Conservation (phyloP, 805 yeast species). For the Candida golubevii region DNA sequence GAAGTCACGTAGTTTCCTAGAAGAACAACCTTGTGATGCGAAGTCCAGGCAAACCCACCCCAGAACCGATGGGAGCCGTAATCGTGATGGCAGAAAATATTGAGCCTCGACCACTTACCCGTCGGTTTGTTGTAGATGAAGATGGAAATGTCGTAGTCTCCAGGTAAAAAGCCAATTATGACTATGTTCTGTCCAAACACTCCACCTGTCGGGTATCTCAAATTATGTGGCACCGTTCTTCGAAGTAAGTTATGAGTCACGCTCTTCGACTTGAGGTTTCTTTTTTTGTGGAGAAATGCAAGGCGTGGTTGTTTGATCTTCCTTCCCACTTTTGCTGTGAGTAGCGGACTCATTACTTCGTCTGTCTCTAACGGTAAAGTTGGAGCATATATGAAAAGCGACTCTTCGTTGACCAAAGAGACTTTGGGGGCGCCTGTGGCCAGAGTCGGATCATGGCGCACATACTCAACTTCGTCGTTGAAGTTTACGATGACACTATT, state of each 20-base stretch:
- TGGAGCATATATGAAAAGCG: conserved; percentile 34
- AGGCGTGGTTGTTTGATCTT: conserved; percentile 28
- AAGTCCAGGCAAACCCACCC: conserved; percentile 70
- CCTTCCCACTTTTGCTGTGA: conserved; percentile 34
- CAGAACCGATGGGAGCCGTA: conserved; percentile 56
- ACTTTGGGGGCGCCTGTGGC: not conserved
- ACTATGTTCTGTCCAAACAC: conserved; percentile 63
- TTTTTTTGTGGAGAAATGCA: conserved; percentile 29
- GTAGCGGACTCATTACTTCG: conserved; percentile 26
- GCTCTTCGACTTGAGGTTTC: conserved; percentile 1
- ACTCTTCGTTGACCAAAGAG: conserved; percentile 16
- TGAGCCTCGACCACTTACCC: conserved; percentile 61
- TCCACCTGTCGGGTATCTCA: conserved; percentile 57
- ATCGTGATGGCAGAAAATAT: conserved; percentile 48
- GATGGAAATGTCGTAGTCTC: conserved; percentile 43
- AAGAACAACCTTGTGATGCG: conserved; percentile 67
- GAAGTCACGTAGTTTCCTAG: conserved; percentile 52
- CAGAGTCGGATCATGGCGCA: not conserved
- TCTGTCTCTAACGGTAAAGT: conserved; percentile 13
- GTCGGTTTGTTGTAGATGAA: conserved; percentile 51
- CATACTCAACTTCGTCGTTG: conserved; percentile 21
- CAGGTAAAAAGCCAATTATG: conserved; percentile 54
- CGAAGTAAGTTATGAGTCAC: conserved; percentile 4
- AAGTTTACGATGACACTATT: conserved; percentile 33
- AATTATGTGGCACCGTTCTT: conserved; percentile 40